phyloP scores from a whole-genome alignment of 2,329 filamentous ascomycete species.

The Fusarium tanahbumbuense region DNA sequence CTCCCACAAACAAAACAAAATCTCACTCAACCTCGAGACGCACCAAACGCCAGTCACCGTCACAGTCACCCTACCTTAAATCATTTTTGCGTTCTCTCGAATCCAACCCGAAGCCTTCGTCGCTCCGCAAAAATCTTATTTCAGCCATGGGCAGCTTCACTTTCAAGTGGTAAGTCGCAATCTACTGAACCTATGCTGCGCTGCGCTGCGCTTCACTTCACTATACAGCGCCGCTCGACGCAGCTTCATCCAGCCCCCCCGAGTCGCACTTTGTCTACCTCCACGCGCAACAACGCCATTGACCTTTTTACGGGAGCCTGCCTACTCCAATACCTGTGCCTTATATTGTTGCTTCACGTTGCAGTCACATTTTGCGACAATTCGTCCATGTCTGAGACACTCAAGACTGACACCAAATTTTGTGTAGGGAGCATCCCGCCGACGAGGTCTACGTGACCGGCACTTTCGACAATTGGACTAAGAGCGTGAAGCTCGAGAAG shows the following conservation, averaged over 20 bases:
- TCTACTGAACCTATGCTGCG: not conserved
- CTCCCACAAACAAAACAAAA: slow-evolving; percentile 38
- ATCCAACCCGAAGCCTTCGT: slow-evolving; percentile 24
- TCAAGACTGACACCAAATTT: slow-evolving; percentile 37
- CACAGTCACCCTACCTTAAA: slow-evolving; percentile 19
- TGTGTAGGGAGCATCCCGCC: slow-evolving; percentile 81
- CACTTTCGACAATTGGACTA: slow-evolving; percentile 94
- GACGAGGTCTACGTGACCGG: slow-evolving; percentile 94
- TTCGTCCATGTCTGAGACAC: slow-evolving; percentile 41
- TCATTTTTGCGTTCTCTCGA: slow-evolving; percentile 24
- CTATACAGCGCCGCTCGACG: slow-evolving; percentile 18
- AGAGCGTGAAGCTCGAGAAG: slow-evolving; percentile 85
- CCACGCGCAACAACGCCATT: slow-evolving; percentile 20
- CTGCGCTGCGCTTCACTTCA: slow-evolving; percentile 13
- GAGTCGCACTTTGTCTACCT: slow-evolving; percentile 19
- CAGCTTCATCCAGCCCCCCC: slow-evolving; percentile 2
- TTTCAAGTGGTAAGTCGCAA: slow-evolving; percentile 73
- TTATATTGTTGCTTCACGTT: slow-evolving; percentile 20
- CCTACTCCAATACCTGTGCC: slow-evolving; percentile 2
- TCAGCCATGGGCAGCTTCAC: slow-evolving; percentile 73
- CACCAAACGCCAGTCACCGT: slow-evolving; percentile 24
- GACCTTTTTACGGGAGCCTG: slow-evolving; percentile 29
- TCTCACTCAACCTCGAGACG: slow-evolving; percentile 34
- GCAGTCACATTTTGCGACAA: slow-evolving; percentile 13
- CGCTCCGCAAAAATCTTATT: slow-evolving; percentile 36